Conservation (phyloP, 768 basidiomycete species). For the Asterophora parasitica region DNA sequence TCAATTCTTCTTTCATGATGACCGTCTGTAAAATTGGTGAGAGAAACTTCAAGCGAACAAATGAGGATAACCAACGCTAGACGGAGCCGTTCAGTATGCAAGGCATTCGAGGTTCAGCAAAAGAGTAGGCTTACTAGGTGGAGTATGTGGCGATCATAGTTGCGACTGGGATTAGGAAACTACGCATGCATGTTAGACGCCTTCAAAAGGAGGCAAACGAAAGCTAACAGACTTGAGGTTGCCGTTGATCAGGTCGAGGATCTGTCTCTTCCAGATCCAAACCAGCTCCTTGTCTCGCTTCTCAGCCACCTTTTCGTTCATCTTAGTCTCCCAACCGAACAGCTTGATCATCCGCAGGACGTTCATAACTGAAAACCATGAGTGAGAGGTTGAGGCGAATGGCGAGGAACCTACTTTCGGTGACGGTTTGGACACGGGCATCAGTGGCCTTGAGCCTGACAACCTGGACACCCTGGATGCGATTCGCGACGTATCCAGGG, state of each 20-base stretch:
- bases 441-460: constrained; percentile 51
- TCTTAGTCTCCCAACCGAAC: constrained; percentile 62
- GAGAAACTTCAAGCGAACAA: neutral
- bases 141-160: constrained; percentile 65
- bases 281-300: constrained; percentile 59
- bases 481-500: constrained; percentile 51
- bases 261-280: constrained; percentile 47
- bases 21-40: constrained; percentile 27
- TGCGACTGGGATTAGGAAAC: constrained; percentile 54
- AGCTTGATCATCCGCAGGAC: constrained; percentile 67
- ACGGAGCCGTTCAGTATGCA: neutral
- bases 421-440: constrained; percentile 54
- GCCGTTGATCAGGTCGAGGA: constrained; percentile 43
- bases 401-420: constrained; percentile 44
- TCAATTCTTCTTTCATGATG: constrained; percentile 36
- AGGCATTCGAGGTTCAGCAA: neutral
- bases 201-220: neutral
- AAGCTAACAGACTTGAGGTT: constrained; percentile 34
- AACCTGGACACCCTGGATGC: constrained; percentile 43
- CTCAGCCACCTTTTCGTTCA: constrained; percentile 45
- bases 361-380: constrained; percentile 39
- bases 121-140: constrained; percentile 45
- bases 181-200: constrained; percentile 17
- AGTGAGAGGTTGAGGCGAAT: neutral
- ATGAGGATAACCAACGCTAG: constrained; percentile 10